These are phyloP conservation scores for Sarcocystis neurona DNA, from an alignment of 169 alveolate species.

Conservation along the genomic window DNA sequence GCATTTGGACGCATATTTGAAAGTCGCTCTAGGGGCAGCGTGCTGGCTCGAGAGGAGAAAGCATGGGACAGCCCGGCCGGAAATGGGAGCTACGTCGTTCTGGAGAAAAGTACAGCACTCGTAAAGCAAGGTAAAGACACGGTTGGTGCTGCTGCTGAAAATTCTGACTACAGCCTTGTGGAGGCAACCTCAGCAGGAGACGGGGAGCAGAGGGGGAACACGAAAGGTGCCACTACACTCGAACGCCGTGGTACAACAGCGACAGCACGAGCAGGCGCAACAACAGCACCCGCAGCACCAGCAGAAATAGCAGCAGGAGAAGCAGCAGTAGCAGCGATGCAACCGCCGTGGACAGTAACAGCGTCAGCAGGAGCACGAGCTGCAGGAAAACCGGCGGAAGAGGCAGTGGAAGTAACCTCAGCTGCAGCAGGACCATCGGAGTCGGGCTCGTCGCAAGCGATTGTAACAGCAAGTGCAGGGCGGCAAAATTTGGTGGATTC, in stretches of 20 bases:
- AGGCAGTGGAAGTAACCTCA: not conserved
- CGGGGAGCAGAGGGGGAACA: too few species aligned
- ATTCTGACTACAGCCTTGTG: too few species aligned
- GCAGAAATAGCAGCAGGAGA: not conserved
- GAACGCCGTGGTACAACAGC: slow-evolving; percentile 41
- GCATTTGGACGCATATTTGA: too few species aligned
- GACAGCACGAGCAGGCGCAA: slow-evolving; percentile 18
- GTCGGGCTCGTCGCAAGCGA: not conserved
- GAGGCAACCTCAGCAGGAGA: too few species aligned
- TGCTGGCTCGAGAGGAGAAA: not conserved
- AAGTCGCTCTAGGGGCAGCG: too few species aligned
- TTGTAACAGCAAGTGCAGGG: not conserved
- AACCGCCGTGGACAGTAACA: not conserved
- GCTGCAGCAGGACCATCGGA: slow-evolving; percentile 10
- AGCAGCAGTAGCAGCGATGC: not conserved
- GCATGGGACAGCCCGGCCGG: not conserved
- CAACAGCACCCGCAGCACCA: not conserved
- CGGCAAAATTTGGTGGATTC: too few species aligned
- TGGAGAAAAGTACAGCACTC: too few species aligned
- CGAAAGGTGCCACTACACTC: too few species aligned
- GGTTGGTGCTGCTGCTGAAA: too few species aligned
- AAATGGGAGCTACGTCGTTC: too few species aligned
- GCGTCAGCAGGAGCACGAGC: not conserved
- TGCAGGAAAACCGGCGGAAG: not conserved
- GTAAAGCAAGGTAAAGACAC: too few species aligned